A percentile compares a stretch with the other conserved stretches of the same genome.
Conservation (phyloP, 73 alveolate species). For the Symbiodinium pilosum region DNA sequence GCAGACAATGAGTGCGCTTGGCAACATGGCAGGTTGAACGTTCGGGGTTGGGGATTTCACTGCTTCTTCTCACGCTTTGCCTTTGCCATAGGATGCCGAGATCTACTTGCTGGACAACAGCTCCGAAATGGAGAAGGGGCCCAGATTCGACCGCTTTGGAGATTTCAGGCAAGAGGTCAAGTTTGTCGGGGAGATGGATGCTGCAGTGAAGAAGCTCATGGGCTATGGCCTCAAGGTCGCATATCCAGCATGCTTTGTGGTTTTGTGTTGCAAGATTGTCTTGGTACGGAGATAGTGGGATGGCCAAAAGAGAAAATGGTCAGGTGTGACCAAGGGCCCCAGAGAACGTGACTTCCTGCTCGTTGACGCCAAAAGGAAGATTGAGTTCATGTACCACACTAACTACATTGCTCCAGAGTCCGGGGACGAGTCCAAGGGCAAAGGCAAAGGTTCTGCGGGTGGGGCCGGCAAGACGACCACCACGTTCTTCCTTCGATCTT, state of each 20-base stretch:
- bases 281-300: not conserved
- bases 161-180: not conserved
- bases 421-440: slow-evolving; percentile 12
- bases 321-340: not conserved
- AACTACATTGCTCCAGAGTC: not conserved
- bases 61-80: no score
- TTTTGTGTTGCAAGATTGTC: not conserved
- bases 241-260: not conserved
- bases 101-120: not conserved
- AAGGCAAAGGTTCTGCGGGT: not conserved
- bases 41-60: no score
- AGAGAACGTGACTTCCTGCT: not conserved
- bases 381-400: slow-evolving; percentile 10
- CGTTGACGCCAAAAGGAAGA: not conserved
- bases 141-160: not conserved
- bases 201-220: slow-evolving; percentile 13
- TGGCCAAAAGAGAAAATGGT: no score
- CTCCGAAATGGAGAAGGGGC: not conserved
- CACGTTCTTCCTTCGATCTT: not conserved
- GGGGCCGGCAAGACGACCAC: slow-evolving; percentile 9
- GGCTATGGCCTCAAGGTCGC: not conserved
- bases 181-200: not conserved
- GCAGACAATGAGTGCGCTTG: no score
- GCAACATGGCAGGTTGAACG: no score
- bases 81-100: not conserved